These are phyloP conservation scores for Botrytis pseudocinerea DNA, from an alignment of 2,329 filamentous ascomycete genomes.

Conservation along the genomic window DNA sequence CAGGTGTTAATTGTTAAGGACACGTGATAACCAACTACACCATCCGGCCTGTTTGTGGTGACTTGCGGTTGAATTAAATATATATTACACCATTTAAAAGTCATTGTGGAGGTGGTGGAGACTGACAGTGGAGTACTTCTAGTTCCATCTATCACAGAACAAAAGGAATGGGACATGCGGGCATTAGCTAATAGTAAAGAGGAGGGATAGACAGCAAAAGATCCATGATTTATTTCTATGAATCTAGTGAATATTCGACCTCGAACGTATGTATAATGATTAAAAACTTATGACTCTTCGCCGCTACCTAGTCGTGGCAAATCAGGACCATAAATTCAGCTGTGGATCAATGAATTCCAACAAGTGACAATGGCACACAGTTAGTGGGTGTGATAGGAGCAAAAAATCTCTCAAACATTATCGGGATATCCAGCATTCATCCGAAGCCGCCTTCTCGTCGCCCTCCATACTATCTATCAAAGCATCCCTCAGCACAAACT, in stretches of 20 bases:
- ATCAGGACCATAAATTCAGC: not conserved
- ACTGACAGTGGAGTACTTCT: not conserved
- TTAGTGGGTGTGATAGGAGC: not conserved
- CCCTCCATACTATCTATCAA: not conserved
- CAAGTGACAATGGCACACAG: not conserved
- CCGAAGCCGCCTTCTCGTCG: not conserved
- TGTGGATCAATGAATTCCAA: not conserved
- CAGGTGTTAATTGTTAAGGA: conserved; percentile 4
- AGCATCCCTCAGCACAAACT: not conserved
- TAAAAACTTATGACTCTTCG: not conserved
- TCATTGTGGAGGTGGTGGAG: not conserved
- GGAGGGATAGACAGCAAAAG: not conserved
- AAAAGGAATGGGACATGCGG: not conserved
- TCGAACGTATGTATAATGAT: too few species aligned
- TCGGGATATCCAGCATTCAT: not conserved
- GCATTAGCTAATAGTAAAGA: too few species aligned
- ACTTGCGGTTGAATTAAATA: rapidly evolving
- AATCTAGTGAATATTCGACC: not conserved
- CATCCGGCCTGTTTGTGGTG: not conserved
- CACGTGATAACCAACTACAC: conserved; percentile 18
- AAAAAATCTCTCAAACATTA: not conserved
- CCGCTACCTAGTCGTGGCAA: not conserved
- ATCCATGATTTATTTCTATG: not conserved
- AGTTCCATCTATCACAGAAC: not conserved
- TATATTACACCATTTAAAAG: not conserved